These are phyloP conservation scores for Phytophthora pinifolia DNA, from an alignment of 352 stramenopile species.

Conservation along the genomic window DNA sequence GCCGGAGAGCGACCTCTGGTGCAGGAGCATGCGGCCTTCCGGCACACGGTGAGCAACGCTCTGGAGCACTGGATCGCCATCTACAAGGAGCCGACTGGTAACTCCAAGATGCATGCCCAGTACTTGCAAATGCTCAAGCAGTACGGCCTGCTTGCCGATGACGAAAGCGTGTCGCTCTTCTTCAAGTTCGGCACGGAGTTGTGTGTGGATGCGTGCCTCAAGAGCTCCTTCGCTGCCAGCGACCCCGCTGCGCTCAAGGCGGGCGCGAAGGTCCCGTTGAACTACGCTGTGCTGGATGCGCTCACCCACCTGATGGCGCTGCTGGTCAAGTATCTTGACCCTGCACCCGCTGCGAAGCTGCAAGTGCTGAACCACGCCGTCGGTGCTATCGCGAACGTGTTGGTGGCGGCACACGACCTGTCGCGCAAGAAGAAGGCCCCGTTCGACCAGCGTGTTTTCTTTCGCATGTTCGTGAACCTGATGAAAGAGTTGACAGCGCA, in stretches of 20 bases:
- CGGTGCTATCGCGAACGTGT: constrained; percentile 92
- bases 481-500: constrained; percentile 97
- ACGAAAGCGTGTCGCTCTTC: constrained; percentile 97
- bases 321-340: constrained; percentile 95
- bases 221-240: constrained; percentile 66
- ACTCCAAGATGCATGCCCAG: constrained; percentile 95
- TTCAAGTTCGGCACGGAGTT: constrained; percentile 96
- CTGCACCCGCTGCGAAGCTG: constrained; percentile 70
- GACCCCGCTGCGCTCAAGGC: constrained; percentile 37
- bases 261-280: constrained; percentile 57
- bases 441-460: constrained; percentile 99
- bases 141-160: constrained; percentile 94
- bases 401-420: constrained; percentile 88
- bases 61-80: constrained; percentile 99
- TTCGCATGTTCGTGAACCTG: constrained; percentile 97
- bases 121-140: constrained; percentile 98
- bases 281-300: constrained; percentile 96
- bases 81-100: constrained; percentile 91
- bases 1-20: constrained; percentile 43
- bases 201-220: constrained; percentile 96
- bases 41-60: constrained; percentile 89
- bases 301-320: constrained; percentile 96
- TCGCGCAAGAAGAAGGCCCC: constrained; percentile 80
- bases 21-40: constrained; percentile 81
- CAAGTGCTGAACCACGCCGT: constrained; percentile 96